Percentiles rank a stretch among this genome's conserved stretches.
Conservation (phyloP, 2,329 filamentous ascomycete genomes). For the Paracoccidioides brasiliensis region DNA sequence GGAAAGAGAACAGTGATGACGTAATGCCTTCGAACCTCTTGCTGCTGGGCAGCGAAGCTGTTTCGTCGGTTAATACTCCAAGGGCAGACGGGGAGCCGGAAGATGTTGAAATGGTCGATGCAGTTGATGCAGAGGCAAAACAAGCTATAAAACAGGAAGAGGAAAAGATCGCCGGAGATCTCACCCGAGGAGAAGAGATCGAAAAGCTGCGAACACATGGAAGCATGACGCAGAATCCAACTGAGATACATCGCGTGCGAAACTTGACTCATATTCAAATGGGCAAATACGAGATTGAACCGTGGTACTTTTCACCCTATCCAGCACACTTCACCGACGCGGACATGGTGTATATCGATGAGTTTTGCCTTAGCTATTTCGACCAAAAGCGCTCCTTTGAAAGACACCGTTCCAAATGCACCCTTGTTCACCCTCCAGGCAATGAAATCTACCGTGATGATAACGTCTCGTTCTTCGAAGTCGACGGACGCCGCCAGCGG, state of each 20-base stretch:
- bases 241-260: slow-evolving; percentile 87
- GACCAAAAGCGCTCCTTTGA: slow-evolving; percentile 69
- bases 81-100: slow-evolving; percentile 22
- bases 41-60: slow-evolving; percentile 22
- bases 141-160: slow-evolving; percentile 24
- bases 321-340: slow-evolving; percentile 77
- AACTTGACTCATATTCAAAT: slow-evolving; percentile 93
- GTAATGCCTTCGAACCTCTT: slow-evolving; percentile 21
- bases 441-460: slow-evolving; percentile 95
- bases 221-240: slow-evolving; percentile 97
- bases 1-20: slow-evolving; percentile 47
- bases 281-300: slow-evolving; percentile 80
- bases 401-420: slow-evolving; percentile 81
- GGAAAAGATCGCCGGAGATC: slow-evolving; percentile 26
- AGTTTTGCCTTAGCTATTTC: slow-evolving; percentile 90
- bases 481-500: slow-evolving; percentile 90
- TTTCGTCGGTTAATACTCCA: slow-evolving; percentile 29
- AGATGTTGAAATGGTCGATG: slow-evolving; percentile 34
- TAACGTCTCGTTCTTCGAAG: slow-evolving; percentile 89
- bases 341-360: slow-evolving; percentile 90
- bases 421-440: slow-evolving; percentile 78
- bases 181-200: slow-evolving; percentile 73
- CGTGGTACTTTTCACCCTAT: slow-evolving; percentile 98
- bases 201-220: slow-evolving; percentile 89
- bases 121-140: slow-evolving; percentile 18